Conservation (phyloP, 306 rosid genomes). For the Gynostemma pentaphyllum region DNA sequence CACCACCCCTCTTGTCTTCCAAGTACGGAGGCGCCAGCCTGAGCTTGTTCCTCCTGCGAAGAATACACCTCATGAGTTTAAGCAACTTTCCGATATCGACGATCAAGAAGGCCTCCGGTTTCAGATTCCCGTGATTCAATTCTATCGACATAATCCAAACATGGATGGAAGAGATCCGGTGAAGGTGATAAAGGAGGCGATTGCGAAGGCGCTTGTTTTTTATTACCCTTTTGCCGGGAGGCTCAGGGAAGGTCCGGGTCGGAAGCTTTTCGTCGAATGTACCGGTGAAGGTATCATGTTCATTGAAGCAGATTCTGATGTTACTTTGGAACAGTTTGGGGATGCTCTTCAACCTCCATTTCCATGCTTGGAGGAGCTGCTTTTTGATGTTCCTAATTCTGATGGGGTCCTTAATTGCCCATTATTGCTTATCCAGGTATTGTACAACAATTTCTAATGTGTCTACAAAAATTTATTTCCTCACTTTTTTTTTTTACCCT, state of each 20-base stretch:
- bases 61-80: slow-evolving; percentile 20
- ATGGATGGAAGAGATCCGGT: slow-evolving; percentile 26
- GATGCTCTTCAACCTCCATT: slow-evolving; percentile 6
- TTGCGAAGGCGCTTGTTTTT: slow-evolving; percentile 20
- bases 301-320: slow-evolving; percentile 7
- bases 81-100: slow-evolving; percentile 28
- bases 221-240: slow-evolving; percentile 36
- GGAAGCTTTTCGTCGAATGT: no score
- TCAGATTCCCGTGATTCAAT: slow-evolving; percentile 25
- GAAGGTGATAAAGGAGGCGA: slow-evolving; percentile 21
- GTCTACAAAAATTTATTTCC: no score
- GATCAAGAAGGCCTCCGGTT: slow-evolving; percentile 32
- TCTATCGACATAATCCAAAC: slow-evolving; percentile 17
- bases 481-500: no score
- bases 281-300: no score
- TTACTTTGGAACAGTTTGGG: slow-evolving; percentile 4
- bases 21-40: slow-evolving; percentile 13
- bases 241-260: slow-evolving; percentile 26
- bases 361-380: slow-evolving; percentile 12
- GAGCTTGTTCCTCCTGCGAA: slow-evolving; percentile 21
- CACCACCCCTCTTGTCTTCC: slow-evolving; percentile 11
- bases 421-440: slow-evolving; percentile 15
- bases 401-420: slow-evolving; percentile 8
- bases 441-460: background rate
- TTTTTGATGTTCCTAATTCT: slow-evolving; percentile 4